Conservation (phyloP, 2,329 filamentous ascomycete species). For the Fusarium floridanum region DNA sequence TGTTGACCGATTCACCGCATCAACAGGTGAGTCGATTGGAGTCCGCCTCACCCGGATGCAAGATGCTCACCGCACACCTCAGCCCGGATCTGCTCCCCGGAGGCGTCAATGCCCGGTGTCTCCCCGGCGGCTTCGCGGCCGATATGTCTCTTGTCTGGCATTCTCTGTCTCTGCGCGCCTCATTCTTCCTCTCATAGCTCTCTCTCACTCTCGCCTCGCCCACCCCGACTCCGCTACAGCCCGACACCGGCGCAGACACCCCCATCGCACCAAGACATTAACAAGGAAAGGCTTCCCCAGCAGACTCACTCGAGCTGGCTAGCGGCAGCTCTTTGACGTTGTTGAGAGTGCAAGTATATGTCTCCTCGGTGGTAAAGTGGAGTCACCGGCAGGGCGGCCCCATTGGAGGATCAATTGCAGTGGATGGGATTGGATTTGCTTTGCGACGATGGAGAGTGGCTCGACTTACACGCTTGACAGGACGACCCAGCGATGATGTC, state of each 20-base stretch:
- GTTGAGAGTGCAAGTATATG: slow-evolving; percentile 26
- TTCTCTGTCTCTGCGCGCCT: slow-evolving; percentile 41
- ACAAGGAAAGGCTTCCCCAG: slow-evolving; percentile 33
- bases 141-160: slow-evolving; percentile 38
- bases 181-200: slow-evolving; percentile 38
- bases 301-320: slow-evolving; percentile 45
- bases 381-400: slow-evolving; percentile 27
- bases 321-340: slow-evolving; percentile 41
- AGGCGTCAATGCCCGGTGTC: slow-evolving; percentile 36
- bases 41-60: slow-evolving; percentile 22
- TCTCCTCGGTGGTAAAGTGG: slow-evolving; percentile 47
- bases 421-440: slow-evolving; percentile 39
- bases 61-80: slow-evolving; percentile 45
- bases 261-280: slow-evolving; percentile 39
- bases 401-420: slow-evolving; percentile 34
- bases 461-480: slow-evolving; percentile 42
- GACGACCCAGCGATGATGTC: slow-evolving; percentile 42
- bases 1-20: slow-evolving; percentile 35
- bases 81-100: slow-evolving; percentile 31
- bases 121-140: slow-evolving; percentile 43
- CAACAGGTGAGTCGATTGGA: slow-evolving; percentile 34
- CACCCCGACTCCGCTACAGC: slow-evolving; percentile 39
- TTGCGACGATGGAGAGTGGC: slow-evolving; percentile 39
- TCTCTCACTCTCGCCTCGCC: slow-evolving; percentile 22
- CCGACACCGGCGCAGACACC: slow-evolving; percentile 24